phyloP scores from a whole-genome alignment of 495 filamentous ascomycete genomes.

The Tuber microsphaerosporum region DNA sequence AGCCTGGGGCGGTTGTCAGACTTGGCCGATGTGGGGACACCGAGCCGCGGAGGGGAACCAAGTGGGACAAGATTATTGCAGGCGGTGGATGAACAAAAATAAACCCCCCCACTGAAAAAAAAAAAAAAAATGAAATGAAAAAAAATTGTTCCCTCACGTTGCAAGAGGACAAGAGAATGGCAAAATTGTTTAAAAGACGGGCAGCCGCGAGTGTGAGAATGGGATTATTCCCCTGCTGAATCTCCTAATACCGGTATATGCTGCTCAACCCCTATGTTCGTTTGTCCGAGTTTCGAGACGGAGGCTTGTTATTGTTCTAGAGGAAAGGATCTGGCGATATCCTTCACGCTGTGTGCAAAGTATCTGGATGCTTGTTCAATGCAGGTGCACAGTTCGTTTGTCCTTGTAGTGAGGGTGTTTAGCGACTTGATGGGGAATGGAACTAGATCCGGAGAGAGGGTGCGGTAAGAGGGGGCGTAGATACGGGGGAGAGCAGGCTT shows the following conservation, averaged over 20 bases:
- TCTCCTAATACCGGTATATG: neutral
- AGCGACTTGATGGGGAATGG: neutral
- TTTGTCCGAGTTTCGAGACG: neutral
- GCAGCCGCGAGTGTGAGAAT: neutral
- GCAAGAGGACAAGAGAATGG: neutral
- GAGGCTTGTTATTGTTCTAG: neutral
- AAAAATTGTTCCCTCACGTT: neutral
- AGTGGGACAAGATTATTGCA: constrained; percentile 34
- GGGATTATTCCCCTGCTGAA: neutral
- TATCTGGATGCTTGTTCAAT: neutral
- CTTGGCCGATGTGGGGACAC: constrained; percentile 36
- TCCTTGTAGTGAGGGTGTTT: neutral
- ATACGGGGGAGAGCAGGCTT: constrained; percentile 27
- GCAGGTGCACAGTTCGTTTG: neutral
- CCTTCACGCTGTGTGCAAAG: neutral
- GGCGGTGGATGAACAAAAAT: constrained; percentile 23
- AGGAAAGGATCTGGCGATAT: neutral
- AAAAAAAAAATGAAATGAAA: neutral
- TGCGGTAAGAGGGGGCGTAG: constrained; percentile 24
- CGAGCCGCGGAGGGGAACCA: constrained; percentile 34
- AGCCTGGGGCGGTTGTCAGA: constrained; percentile 26
- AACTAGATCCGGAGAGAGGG: constrained; percentile 14
- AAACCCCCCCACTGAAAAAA: constrained; percentile 18
- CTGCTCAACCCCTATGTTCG: neutral
- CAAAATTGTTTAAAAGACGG: neutral